phyloP scores from a whole-genome alignment of 345 rosid species.

The Populus ilicifolia region DNA sequence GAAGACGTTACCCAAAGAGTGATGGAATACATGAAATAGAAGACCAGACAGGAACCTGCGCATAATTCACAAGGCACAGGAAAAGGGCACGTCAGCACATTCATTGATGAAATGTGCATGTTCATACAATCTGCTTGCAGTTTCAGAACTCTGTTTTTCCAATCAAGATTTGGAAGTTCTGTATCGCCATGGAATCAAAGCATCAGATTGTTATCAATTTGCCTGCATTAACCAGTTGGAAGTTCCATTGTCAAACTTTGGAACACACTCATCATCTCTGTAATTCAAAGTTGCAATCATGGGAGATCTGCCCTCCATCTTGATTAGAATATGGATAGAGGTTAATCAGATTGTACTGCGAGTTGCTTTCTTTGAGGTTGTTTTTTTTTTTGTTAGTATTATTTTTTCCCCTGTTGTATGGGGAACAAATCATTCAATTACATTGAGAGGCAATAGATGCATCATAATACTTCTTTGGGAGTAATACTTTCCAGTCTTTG shows the following conservation, averaged over 20 bases:
- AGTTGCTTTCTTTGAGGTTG: background rate
- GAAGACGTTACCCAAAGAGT: conserved; percentile 76
- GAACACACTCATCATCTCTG: background rate
- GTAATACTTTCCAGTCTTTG: background rate
- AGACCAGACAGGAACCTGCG: background rate
- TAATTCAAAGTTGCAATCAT: conserved; percentile 7
- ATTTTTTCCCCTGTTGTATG: background rate
- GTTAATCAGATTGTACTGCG: background rate
- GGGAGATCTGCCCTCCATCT: background rate
- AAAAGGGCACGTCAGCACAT: background rate
- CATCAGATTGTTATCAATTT: background rate
- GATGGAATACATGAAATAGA: conserved; percentile 76
- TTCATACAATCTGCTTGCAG: background rate
- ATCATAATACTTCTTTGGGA: background rate
- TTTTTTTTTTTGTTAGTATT: background rate
- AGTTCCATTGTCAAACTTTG: background rate
- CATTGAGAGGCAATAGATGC: background rate
- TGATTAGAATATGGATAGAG: background rate
- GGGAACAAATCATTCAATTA: background rate
- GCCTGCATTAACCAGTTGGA: conserved; percentile 1
- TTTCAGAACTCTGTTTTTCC: background rate
- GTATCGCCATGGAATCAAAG: background rate
- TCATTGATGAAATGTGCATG: background rate
- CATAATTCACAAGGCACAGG: background rate
- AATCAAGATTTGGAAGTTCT: background rate